Base-by-base conservation (phyloP, 495 filamentous ascomycete species). In the Hyaloscypha bicolor region DNA sequence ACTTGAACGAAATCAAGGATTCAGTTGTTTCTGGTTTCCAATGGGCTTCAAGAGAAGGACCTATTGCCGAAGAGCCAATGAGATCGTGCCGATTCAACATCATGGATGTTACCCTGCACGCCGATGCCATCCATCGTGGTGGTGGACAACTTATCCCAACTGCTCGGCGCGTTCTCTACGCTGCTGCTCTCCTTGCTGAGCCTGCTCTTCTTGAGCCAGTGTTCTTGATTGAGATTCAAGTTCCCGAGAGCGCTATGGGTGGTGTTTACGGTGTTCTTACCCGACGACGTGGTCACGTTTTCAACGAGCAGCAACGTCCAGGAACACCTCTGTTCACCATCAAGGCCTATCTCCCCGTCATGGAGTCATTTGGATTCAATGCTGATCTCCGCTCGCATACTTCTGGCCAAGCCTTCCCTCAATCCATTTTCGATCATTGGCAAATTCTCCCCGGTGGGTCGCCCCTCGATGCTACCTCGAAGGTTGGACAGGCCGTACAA, bases 1-100 rank as follows among this genome's bases (percentile, higher is more conserved):
- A 98, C 89, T 86, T 99, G 66, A 94, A 94, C 86, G 95, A 99
- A 91, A 99, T 99, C 88, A 99, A 99, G 90, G 95, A 99, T 73
- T 98, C 95, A 68, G 91, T 99, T 73, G 94, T 98, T 73, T 99
- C 95, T 74, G 95, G 96, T 86, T 99, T 99, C 92, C 95, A 99
- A 81, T 98, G 96, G 95, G 95, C 95, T 63, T 92, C 94, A 72
- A 90, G 94, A 77, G 95, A 99, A 88, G 95, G 96, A 81, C 95
- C 95, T 72, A 80, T 99, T 76, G 93, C 91, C 72, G 95, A 99
- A 82, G 95, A 99, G 87, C 95, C 96, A 72, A 94, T 99, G 93
- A 91, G 95, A 79, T 87, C 90, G 63, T 81, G 96, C 79, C 92
- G 95, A 84, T 99, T 96, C 87, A 98, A 98, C 88, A 91, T 99